Evolutionary conservation across 768 basidiomycete genomes (phyloP).

Genomic region (Aureoboletus auriporus): DNA sequence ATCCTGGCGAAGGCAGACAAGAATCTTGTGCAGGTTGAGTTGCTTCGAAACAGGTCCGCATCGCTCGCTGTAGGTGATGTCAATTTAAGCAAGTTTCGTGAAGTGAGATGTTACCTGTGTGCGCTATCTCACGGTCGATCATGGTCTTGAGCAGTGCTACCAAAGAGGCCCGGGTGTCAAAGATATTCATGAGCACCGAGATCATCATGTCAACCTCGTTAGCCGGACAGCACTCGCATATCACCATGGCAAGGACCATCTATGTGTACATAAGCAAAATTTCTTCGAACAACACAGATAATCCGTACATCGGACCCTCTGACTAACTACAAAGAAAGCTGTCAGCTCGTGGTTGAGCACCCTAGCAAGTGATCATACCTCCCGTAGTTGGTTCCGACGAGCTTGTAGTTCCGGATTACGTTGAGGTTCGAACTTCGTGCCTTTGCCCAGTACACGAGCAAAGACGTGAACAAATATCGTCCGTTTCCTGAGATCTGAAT

Average conservation of each 20-base stretch:
- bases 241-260: slow-evolving; percentile 79
- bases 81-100: background rate
- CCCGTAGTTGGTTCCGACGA: slow-evolving; percentile 52
- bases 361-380: slow-evolving; percentile 39
- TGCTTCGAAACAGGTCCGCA: slow-evolving; percentile 79
- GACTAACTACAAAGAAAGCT: slow-evolving; percentile 48
- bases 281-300: background rate
- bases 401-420: slow-evolving; percentile 45
- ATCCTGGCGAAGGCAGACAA: slow-evolving; percentile 81
- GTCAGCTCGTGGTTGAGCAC: slow-evolving; percentile 4
- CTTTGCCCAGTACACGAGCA: slow-evolving; percentile 73
- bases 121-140: slow-evolving; percentile 80
- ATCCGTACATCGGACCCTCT: slow-evolving; percentile 65
- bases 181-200: slow-evolving; percentile 79
- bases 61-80: slow-evolving; percentile 57
- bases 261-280: slow-evolving; percentile 25
- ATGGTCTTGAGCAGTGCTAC: slow-evolving; percentile 75
- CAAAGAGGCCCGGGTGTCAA: slow-evolving; percentile 71
- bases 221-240: slow-evolving; percentile 82
- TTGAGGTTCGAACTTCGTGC: slow-evolving; percentile 69
- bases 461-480: slow-evolving; percentile 84
- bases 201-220: slow-evolving; percentile 81
- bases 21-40: slow-evolving; percentile 84
- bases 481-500: slow-evolving; percentile 63
- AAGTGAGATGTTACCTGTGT: slow-evolving; percentile 51